phyloP scores from a whole-genome alignment of 805 yeast species.

The Wickerhamomyces sydowiorum region DNA sequence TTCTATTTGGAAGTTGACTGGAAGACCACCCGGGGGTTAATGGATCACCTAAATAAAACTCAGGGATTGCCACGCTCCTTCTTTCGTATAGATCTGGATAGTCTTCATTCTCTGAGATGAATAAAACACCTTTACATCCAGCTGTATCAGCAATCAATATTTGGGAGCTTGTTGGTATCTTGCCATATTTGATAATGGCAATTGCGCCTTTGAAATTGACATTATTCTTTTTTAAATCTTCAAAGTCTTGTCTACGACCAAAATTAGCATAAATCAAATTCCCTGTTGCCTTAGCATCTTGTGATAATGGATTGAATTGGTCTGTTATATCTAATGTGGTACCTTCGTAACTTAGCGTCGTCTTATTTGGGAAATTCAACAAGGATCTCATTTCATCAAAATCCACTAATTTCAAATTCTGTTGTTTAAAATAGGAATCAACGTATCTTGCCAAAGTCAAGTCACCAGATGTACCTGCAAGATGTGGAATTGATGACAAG shows the following conservation, averaged over 20 bases:
- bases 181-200: slow-evolving; percentile 55
- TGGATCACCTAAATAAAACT: slow-evolving; percentile 70
- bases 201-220: slow-evolving; percentile 44
- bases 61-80: slow-evolving; percentile 50
- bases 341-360: slow-evolving; percentile 21
- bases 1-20: slow-evolving; percentile 32
- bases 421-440: slow-evolving; percentile 48
- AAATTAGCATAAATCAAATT: slow-evolving; percentile 57
- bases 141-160: slow-evolving; percentile 45
- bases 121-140: slow-evolving; percentile 64
- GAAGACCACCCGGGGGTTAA: slow-evolving; percentile 73
- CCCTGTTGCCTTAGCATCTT: slow-evolving; percentile 49
- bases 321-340: slow-evolving; percentile 22
- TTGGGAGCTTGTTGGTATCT: slow-evolving; percentile 44
- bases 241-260: slow-evolving; percentile 56
- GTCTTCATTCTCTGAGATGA: slow-evolving; percentile 40
- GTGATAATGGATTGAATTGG: slow-evolving; percentile 68
- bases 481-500: slow-evolving; percentile 75
- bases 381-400: slow-evolving; percentile 47
- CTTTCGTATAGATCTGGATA: slow-evolving; percentile 28
- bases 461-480: slow-evolving; percentile 88
- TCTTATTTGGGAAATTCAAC: slow-evolving; percentile 57
- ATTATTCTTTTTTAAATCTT: slow-evolving; percentile 28
- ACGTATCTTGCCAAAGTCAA: slow-evolving; percentile 63
- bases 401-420: slow-evolving; percentile 49